These are phyloP conservation scores for Leccinum incarnatum DNA, from an alignment of 768 basidiomycete genomes.

Conservation along the genomic window DNA sequence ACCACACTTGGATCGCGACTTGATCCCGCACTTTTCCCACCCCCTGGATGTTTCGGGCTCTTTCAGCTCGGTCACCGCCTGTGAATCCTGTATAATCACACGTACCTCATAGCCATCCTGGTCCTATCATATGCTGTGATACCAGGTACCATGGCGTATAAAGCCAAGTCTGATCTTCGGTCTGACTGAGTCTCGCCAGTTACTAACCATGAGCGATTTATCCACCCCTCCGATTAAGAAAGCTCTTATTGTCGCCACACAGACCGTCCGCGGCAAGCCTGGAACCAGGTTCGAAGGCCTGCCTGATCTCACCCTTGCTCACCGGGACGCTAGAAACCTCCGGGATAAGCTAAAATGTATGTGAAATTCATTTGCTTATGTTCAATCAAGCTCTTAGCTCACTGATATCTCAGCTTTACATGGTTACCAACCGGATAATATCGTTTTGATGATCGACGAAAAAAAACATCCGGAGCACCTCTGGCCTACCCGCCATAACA, in stretches of 20 bases:
- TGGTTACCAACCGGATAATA: conserved; percentile 38
- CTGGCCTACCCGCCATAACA: conserved; percentile 43
- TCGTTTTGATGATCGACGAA: conserved; percentile 44
- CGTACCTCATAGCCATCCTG: too few species aligned
- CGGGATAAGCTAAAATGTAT: conserved; percentile 15
- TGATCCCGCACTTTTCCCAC: too few species aligned
- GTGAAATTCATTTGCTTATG: not conserved
- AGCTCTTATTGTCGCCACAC: conserved; percentile 22
- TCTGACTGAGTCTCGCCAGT: not conserved
- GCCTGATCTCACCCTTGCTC: conserved; percentile 12
- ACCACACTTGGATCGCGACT: too few species aligned
- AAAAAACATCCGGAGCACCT: conserved; percentile 23
- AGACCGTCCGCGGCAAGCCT: conserved; percentile 2
- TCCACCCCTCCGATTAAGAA: conserved; percentile 5
- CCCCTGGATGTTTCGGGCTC: too few species aligned
- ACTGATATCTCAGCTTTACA: conserved; percentile 30
- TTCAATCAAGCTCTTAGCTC: not conserved
- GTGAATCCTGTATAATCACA: too few species aligned
- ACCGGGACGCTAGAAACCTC: conserved; percentile 19
- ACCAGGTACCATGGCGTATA: not conserved
- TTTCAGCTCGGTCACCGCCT: too few species aligned
- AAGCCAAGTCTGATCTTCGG: not conserved
- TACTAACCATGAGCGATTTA: not conserved
- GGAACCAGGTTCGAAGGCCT: not conserved
- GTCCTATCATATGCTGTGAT: too few species aligned